phyloP scores from a whole-genome alignment of 1,284 basidiomycete species.

The Violaceomyces palustris region DNA sequence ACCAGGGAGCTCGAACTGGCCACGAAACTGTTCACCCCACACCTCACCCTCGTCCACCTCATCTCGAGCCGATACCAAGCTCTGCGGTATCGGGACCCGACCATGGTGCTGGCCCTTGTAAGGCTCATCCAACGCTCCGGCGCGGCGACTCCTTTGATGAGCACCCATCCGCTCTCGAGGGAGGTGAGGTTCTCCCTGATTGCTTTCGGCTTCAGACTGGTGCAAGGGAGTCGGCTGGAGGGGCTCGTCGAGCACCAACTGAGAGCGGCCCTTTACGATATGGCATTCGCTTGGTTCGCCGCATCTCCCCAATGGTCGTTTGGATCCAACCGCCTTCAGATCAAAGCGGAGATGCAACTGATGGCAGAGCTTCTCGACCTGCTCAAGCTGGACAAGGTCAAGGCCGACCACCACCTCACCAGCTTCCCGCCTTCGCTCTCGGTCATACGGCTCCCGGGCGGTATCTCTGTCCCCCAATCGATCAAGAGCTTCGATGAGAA shows the following conservation, averaged over 20 bases:
- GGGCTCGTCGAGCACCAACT: conserved; percentile 72
- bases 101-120: conserved; percentile 79
- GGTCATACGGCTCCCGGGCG: conserved; percentile 23
- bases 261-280: conserved; percentile 70
- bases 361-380: conserved; percentile 76
- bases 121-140: conserved; percentile 67
- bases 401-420: conserved; percentile 53
- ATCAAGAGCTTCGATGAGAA: conserved; percentile 11
- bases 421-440: conserved; percentile 31
- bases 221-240: conserved; percentile 83
- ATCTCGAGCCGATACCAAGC: conserved; percentile 90
- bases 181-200: conserved; percentile 84
- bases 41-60: conserved; percentile 78
- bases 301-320: conserved; percentile 68
- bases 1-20: conserved; percentile 70
- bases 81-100: conserved; percentile 77
- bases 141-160: conserved; percentile 54
- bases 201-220: conserved; percentile 84
- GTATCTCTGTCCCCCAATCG: conserved; percentile 29
- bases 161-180: conserved; percentile 84
- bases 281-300: conserved; percentile 84
- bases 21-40: conserved; percentile 66
- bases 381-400: conserved; percentile 68
- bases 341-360: conserved; percentile 80
- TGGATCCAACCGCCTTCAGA: conserved; percentile 82